Evolutionary conservation across 768 basidiomycete species (phyloP).

Genomic region (Cyclocybe aegerita): DNA sequence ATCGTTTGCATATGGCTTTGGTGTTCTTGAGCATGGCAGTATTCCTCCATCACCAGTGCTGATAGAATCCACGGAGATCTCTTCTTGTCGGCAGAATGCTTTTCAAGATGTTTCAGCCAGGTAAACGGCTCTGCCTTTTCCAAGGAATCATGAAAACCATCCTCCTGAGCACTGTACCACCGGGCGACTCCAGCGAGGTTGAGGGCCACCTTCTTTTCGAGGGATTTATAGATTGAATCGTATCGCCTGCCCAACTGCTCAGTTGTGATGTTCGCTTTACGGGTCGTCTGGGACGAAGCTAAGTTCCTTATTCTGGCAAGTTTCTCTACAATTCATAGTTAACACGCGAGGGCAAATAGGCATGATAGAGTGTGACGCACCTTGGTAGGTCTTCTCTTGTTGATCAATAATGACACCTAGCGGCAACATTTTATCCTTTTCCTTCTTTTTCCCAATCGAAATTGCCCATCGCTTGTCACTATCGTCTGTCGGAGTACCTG

Average conservation of each 20-base stretch:
- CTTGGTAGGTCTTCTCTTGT: slow-evolving; percentile 57
- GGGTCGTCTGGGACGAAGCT: slow-evolving; percentile 51
- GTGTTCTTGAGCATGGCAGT: slow-evolving; percentile 39
- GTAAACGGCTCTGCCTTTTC: slow-evolving; percentile 69
- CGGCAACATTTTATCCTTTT: slow-evolving; percentile 46
- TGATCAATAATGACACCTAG: slow-evolving; percentile 52
- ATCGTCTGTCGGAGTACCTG: slow-evolving; percentile 52
- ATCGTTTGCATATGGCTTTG: slow-evolving; percentile 42
- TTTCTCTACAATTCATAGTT: slow-evolving; percentile 43
- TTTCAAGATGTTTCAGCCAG: slow-evolving; percentile 72
- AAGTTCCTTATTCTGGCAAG: slow-evolving; percentile 50
- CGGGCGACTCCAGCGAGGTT: slow-evolving; percentile 52
- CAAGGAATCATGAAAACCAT: slow-evolving; percentile 46
- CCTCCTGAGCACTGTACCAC: slow-evolving; percentile 60
- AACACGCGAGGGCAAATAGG: neutral
- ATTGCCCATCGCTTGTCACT: slow-evolving; percentile 66
- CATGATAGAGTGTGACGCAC: slow-evolving; percentile 29
- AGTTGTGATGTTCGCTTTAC: slow-evolving; percentile 62
- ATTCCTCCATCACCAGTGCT: slow-evolving; percentile 71
- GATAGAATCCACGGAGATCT: slow-evolving; percentile 64
- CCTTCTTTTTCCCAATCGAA: slow-evolving; percentile 58
- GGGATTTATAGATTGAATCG: slow-evolving; percentile 42
- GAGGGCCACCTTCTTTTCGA: slow-evolving; percentile 31
- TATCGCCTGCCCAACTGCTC: slow-evolving; percentile 72
- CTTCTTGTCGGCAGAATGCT: slow-evolving; percentile 28